Percentiles rank a stretch among this genome's conserved stretches.
Evolutionary conservation across 2,329 filamentous ascomycete species (phyloP).

Genomic region (Monilinia fructigena): DNA sequence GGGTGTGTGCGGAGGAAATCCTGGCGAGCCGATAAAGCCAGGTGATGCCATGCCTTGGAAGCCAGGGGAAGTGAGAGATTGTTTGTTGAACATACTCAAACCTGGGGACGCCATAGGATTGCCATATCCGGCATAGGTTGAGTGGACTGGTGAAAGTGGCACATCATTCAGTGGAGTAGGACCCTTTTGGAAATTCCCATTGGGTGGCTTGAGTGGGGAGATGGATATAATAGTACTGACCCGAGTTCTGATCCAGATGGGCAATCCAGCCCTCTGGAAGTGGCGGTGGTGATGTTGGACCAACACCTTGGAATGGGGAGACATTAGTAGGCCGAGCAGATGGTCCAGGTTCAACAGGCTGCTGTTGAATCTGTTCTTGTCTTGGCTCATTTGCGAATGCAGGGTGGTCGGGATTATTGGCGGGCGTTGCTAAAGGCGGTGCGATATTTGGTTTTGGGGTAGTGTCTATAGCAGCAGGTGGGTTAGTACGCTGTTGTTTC

Average conservation of each 20-base stretch:
- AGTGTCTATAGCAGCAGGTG: slow-evolving; percentile 35
- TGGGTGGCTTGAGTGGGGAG: slow-evolving; percentile 92
- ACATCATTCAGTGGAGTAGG: slow-evolving; percentile 80
- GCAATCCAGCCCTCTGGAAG: slow-evolving; percentile 98
- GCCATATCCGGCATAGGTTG: slow-evolving; percentile 51
- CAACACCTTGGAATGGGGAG: slow-evolving; percentile 48
- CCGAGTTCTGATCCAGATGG: slow-evolving; percentile 90
- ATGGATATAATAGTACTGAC: slow-evolving; percentile 99
- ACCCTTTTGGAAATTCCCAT: slow-evolving; percentile 98
- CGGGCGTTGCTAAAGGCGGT: slow-evolving; percentile 40
- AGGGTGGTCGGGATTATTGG: slow-evolving; percentile 68
- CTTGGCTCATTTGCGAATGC: slow-evolving; percentile 85
- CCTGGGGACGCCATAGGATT: slow-evolving; percentile 71
- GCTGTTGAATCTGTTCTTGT: slow-evolving; percentile 36
- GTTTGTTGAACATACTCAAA: slow-evolving; percentile 53
- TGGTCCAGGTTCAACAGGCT: slow-evolving; percentile 33
- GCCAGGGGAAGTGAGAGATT: slow-evolving; percentile 54
- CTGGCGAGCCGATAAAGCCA: slow-evolving; percentile 58
- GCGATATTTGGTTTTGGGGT: slow-evolving; percentile 41
- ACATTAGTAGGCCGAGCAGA: slow-evolving; percentile 40
- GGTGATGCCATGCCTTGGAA: slow-evolving; percentile 20
- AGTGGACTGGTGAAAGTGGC: slow-evolving; percentile 76
- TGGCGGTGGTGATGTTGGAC: slow-evolving; percentile 82
- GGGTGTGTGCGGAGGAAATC: slow-evolving; percentile 78
- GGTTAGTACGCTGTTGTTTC: slow-evolving; percentile 50